Conservation (phyloP, 108 stramenopile species). For the Stephanodiscus triporus region DNA sequence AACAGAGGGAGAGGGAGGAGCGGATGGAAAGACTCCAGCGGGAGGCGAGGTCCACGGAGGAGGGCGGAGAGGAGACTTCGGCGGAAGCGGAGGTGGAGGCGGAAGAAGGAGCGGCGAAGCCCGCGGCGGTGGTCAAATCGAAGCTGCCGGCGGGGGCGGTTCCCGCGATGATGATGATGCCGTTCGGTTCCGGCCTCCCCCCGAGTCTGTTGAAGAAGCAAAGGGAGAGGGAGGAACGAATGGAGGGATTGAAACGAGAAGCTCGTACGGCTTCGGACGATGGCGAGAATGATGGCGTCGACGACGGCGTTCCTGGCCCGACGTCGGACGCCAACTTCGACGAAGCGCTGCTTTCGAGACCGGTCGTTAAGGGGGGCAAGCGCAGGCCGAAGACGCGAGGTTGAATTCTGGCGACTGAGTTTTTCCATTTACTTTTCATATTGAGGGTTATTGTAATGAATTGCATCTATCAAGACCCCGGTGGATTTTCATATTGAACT, state of each 20-base stretch:
- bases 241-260: conserved; percentile 20
- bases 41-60: conserved; percentile 17
- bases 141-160: conserved; percentile 24
- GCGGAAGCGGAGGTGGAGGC: background rate
- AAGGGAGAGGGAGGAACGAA: conserved; percentile 23
- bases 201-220: conserved; percentile 34
- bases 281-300: background rate
- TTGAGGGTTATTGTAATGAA: background rate
- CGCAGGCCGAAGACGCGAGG: conserved; percentile 12
- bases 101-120: background rate
- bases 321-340: background rate
- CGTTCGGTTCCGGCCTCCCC: conserved; percentile 11
- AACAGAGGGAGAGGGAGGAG: conserved; percentile 27
- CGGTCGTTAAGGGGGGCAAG: conserved; percentile 14
- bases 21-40: conserved; percentile 17
- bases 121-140: background rate
- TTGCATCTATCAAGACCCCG: too few relatives aligned
- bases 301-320: background rate
- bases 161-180: conserved; percentile 7
- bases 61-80: background rate
- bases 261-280: conserved; percentile 3
- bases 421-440: too few relatives aligned
- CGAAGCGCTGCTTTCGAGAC: conserved; percentile 20
- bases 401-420: background rate
- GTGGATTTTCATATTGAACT: too few relatives aligned